Evolutionary conservation across 768 basidiomycete species (phyloP), one percentile per base, ranked within the genome.

Genomic region (Tricholoma bakamatsutake): DNA sequence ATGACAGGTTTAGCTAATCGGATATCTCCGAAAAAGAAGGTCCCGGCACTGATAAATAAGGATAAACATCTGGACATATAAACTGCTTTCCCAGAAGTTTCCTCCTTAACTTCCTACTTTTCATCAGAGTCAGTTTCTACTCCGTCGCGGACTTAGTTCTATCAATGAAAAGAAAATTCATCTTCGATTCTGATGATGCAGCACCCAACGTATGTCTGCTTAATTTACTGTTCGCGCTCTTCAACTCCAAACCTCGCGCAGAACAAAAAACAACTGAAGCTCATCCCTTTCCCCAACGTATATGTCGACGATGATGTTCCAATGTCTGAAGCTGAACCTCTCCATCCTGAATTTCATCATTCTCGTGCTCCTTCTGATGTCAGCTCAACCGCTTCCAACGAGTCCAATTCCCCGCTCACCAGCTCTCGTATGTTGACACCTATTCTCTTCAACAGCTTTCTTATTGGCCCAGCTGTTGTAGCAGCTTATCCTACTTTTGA

Each of bases 111-210:
- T 59, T 62, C 61, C 18, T 39, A 51, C 58, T 54, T 51, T 53
- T 53, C 46, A 52, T 57, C 60, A 37, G 59, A 57, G 57, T 52
- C 49, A 58, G 50, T 52, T 47, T 55, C 34, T 47, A 30, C 53
- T 53, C 21, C 30, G 50, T 47, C 31, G 37, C 47, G 27, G 59
- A 28, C 54, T 64, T 51, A 43, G 59, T 60, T 51, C 91, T 90
- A 88, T 76, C 83, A 40, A 59, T 88, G 66, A 93, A 92, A 70
- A 80, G 90, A 67, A 93, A 93, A 74, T 76, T 87, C 51, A 81
- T 84, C 50, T 61, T 74, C 17, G 86, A 86, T 57, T 65, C 73
- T 17, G 79, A 81, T 56, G 83, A 83, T 62, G 73, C 74, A 58
- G 74, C 70, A 53, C 78, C 74, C 59, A 77, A 69, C 59, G 84